These are phyloP conservation scores for Vinca minor DNA, from an alignment of 257 asterid species.

Conservation along the genomic window DNA sequence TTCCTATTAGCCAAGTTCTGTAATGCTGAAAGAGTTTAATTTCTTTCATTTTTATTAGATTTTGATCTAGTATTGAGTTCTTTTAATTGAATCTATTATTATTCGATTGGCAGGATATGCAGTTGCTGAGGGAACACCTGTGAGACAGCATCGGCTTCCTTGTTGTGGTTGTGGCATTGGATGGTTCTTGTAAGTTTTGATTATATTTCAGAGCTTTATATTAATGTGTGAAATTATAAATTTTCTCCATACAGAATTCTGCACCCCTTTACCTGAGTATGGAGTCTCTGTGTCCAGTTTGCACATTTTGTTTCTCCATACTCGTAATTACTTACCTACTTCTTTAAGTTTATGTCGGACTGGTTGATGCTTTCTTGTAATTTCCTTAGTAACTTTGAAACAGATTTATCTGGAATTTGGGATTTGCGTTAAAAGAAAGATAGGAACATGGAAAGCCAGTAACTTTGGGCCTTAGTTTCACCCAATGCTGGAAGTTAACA, in stretches of 20 bases:
- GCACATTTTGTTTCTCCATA: neutral
- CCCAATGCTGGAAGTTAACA: neutral
- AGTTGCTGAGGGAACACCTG: constrained; percentile 58
- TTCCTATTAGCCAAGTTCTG: neutral
- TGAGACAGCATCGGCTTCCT: constrained; percentile 58
- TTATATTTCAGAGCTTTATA: neutral
- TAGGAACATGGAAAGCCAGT: neutral
- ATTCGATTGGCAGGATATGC: constrained; percentile 42
- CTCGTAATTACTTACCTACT: neutral
- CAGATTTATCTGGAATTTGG: neutral
- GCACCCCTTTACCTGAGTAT: neutral
- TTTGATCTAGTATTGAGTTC: neutral
- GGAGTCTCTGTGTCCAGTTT: neutral
- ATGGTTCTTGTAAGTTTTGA: constrained; percentile 67
- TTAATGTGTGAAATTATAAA: neutral
- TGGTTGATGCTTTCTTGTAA: neutral
- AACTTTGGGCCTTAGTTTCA: neutral
- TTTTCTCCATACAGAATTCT: neutral
- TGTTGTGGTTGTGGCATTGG: constrained; percentile 82
- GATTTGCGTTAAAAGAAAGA: neutral
- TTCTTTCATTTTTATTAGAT: neutral
- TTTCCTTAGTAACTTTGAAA: neutral
- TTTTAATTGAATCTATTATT: too few relatives aligned
- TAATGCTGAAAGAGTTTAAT: neutral
- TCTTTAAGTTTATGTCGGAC: neutral